phyloP scores from a whole-genome alignment of 257 asterid species.

The Gentiana dahurica region DNA sequence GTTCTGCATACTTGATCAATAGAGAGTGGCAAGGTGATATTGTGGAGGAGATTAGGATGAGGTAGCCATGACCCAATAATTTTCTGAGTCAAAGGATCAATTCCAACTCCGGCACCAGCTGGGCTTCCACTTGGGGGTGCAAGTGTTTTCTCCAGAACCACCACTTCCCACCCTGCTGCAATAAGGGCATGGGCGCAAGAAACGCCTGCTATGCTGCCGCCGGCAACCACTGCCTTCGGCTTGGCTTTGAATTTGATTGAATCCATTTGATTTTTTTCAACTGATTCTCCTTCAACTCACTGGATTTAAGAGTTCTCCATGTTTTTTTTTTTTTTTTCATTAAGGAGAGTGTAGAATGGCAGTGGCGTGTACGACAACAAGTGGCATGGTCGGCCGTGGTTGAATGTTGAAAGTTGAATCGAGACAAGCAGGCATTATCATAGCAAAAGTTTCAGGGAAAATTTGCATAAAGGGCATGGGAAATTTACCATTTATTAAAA shows the following conservation, averaged over 20 bases:
- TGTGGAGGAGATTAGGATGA: slow-evolving; percentile 32
- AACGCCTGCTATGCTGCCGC: slow-evolving; percentile 83
- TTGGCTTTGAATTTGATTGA: slow-evolving; percentile 15
- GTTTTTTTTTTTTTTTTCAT: too few species aligned
- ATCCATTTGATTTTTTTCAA: slow-evolving; percentile 11
- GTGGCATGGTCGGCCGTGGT: too few species aligned
- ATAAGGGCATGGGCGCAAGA: slow-evolving; percentile 65
- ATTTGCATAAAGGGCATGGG: too few species aligned
- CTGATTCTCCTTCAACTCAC: too few species aligned
- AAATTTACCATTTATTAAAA: too few species aligned
- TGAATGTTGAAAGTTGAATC: too few species aligned
- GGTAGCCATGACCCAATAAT: slow-evolving; percentile 40
- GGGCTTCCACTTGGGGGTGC: slow-evolving; percentile 63
- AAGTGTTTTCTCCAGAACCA: slow-evolving; percentile 67
- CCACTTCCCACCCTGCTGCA: slow-evolving; percentile 70
- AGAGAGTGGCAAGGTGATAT: slow-evolving; percentile 37
- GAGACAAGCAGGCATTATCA: too few species aligned
- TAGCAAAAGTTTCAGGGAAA: too few species aligned
- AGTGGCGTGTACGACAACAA: too few species aligned
- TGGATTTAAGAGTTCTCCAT: too few species aligned
- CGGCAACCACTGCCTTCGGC: slow-evolving; percentile 62
- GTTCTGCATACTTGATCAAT: slow-evolving; percentile 42
- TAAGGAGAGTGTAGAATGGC: too few species aligned
- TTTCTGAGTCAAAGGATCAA: slow-evolving; percentile 38
- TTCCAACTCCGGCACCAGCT: slow-evolving; percentile 83